Evolutionary conservation across 192 early-diverging fungal species (phyloP), one percentile per base, ranked within the genome.

Genomic region (Chytriomyces hyalinus): DNA sequence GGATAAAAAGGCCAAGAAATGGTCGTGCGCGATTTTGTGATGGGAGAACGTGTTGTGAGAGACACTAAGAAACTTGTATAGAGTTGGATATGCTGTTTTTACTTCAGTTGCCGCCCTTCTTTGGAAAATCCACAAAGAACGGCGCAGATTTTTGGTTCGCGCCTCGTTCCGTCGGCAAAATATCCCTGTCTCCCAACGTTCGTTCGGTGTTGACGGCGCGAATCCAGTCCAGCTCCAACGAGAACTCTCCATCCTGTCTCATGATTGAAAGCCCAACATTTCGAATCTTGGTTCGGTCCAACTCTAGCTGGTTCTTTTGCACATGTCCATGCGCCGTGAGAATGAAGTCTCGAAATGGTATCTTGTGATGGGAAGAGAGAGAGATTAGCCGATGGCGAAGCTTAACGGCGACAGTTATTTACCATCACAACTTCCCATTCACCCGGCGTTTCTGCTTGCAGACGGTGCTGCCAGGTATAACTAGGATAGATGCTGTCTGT

Each of bases 331-430:
- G 91, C 75, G 90, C 92, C 7, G 97, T 98, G 49, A 96, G 82
- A 36, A 97, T 92, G 80, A 98, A 98, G 80, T 94, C 94, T 57
- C 90, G 88, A 82, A 97, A 97, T 15, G 97, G 97, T 51, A 98
- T 92, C 93, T 94, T 74, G 17, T 43, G 43, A 43, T 61, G 49
- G 44, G 2, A 0, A 20, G 64, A 47, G 2, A 20, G 64, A 47
- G 20, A 22, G n/a, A n/a, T n/a, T n/a, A n/a, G n/a, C n/a, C n/a
- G n/a, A n/a, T n/a, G n/a, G n/a, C n/a, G n/a, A n/a, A n/a, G n/a
- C n/a, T n/a, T n/a, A n/a, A n/a, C n/a, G n/a, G n/a, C n/a, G n/a
- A 59, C 0, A 20, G 74, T 80, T 85, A n/a, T n/a, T n/a, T n/a
- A 94, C 94, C 82, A 96, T 85, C 43, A 96, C 87, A 26, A 88